These are phyloP conservation scores for Brassica hybrid DNA, from an alignment of 441 rosid species.

Conservation along the genomic window DNA sequence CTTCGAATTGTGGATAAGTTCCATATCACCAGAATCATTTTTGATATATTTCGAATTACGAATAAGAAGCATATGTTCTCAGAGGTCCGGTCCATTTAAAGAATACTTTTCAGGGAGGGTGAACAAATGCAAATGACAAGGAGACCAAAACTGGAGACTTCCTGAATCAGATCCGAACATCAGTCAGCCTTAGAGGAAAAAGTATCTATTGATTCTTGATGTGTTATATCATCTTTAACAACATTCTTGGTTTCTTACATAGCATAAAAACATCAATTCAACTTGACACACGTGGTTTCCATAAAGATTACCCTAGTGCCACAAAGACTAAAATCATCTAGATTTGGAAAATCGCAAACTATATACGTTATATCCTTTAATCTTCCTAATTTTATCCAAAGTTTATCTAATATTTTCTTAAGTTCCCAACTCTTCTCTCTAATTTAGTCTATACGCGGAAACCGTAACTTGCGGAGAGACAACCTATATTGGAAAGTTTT, in stretches of 20 bases:
- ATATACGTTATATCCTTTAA: slow-evolving; percentile 66
- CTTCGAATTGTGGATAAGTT: slow-evolving; percentile 18
- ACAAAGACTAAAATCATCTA: slow-evolving; percentile 60
- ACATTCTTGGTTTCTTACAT: slow-evolving; percentile 17
- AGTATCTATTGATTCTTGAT: slow-evolving; percentile 13
- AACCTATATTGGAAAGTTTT: not conserved
- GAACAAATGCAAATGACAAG: slow-evolving; percentile 44
- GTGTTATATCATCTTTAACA: slow-evolving; percentile 24
- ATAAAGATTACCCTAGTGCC: slow-evolving; percentile 38
- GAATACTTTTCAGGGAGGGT: slow-evolving; percentile 48
- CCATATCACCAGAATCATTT: slow-evolving; percentile 18
- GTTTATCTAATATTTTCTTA: slow-evolving; percentile 1
- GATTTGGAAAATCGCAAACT: slow-evolving; percentile 68
- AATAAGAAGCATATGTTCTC: slow-evolving; percentile 27
- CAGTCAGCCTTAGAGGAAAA: slow-evolving; percentile 46
- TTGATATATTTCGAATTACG: not conserved
- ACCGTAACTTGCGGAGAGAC: slow-evolving; percentile 28
- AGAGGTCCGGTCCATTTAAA: slow-evolving; percentile 43
- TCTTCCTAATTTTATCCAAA: not conserved
- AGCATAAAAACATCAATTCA: slow-evolving; percentile 59
- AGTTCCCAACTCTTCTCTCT: not conserved
- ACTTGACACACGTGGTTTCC: slow-evolving; percentile 51
- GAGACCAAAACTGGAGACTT: slow-evolving; percentile 67
- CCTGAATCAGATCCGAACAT: slow-evolving; percentile 65
- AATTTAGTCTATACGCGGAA: not conserved